A percentile compares a stretch with the other conserved stretches of the same genome.
phyloP scores from a whole-genome alignment of 495 filamentous ascomycete species.

The Trypethelium eluteriae region DNA sequence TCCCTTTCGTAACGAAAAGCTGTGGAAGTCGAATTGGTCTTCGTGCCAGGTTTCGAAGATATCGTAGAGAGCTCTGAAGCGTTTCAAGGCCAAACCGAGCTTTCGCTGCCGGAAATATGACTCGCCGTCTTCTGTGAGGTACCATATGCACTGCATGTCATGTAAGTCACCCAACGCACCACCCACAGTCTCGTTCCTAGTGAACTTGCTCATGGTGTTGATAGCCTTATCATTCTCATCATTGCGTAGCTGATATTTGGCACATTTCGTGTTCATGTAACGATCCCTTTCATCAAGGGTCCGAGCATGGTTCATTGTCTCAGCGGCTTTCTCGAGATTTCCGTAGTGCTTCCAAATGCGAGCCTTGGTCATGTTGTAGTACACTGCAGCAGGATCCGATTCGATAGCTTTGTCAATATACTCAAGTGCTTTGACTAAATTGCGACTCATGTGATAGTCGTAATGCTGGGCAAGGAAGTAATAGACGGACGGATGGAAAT shows the following conservation, averaged over 20 bases:
- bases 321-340: conserved; percentile 67
- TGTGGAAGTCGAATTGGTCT: conserved; percentile 98
- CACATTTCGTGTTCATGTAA: conserved; percentile 96
- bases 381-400: conserved; percentile 66
- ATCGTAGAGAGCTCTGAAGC: conserved; percentile 75
- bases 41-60: conserved; percentile 97
- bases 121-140: conserved; percentile 88
- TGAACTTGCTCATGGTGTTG: conserved; percentile 90
- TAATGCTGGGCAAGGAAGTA: conserved; percentile 97
- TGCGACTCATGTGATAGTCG: conserved; percentile 80
- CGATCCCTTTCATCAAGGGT: conserved; percentile 79
- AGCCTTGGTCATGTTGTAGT: conserved; percentile 83
- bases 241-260: conserved; percentile 94
- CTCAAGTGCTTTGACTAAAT: conserved; percentile 71
- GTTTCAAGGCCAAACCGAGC: conserved; percentile 79
- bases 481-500: conserved; percentile 64
- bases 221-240: conserved; percentile 78
- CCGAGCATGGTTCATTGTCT: conserved; percentile 82
- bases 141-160: conserved; percentile 99
- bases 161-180: conserved; percentile 84
- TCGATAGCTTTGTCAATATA: conserved; percentile 79
- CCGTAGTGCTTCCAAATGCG: conserved; percentile 92
- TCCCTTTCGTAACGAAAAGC: conserved; percentile 89
- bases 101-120: conserved; percentile 77
- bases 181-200: conserved; percentile 76